A percentile compares a stretch with the other conserved stretches of the same genome.
phyloP scores from a whole-genome alignment of 163 green algal species.

The Scenedesmus sp. region DNA sequence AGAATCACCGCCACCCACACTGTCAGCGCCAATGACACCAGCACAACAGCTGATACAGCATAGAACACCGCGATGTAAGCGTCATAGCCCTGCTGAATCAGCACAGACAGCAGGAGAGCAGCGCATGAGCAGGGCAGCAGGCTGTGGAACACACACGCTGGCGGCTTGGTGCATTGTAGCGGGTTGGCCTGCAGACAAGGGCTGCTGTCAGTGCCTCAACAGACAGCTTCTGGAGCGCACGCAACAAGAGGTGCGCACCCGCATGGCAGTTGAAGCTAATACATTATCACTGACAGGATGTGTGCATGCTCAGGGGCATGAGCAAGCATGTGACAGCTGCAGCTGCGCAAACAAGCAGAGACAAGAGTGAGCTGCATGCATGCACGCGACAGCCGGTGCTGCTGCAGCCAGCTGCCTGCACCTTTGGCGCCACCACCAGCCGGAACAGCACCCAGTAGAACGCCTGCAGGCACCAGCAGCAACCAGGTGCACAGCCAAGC shows the following conservation, averaged over 20 bases:
- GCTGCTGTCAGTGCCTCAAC: neutral
- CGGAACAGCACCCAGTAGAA: conserved; percentile 49
- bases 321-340: neutral
- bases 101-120: neutral
- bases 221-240: no score
- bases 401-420: neutral
- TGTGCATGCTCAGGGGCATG: no score
- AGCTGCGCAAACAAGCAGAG: neutral
- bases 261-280: no score
- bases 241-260: no score
- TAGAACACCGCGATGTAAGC: conserved; percentile 49
- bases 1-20: conserved; percentile 37
- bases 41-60: conserved; percentile 1
- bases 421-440: neutral
- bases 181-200: no score
- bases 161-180: no score
- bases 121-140: neutral
- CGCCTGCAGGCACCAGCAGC: conserved; percentile 4
- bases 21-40: neutral
- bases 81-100: conserved; percentile 28
- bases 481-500: neutral
- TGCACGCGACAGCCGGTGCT: neutral
- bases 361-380: neutral
- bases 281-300: no score
- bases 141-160: no score